These are phyloP conservation scores for Talinum fruticosum DNA, from an alignment of 148 eudicot species.

Conservation along the genomic window DNA sequence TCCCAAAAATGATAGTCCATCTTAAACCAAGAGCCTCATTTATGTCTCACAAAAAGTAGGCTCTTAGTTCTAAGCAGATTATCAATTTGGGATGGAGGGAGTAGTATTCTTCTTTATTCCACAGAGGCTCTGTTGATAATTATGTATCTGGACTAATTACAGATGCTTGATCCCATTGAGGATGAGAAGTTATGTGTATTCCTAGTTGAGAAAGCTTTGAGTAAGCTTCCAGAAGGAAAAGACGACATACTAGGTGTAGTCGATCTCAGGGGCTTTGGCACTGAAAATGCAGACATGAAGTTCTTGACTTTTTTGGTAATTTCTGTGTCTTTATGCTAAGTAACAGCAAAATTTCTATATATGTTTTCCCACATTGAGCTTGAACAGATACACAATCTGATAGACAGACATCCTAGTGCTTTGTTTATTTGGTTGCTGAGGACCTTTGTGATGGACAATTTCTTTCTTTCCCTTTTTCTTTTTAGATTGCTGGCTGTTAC, in stretches of 20 bases:
- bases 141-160: conserved; percentile 27
- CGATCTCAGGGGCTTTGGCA: conserved; percentile 80
- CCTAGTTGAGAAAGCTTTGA: conserved; percentile 83
- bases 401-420: neutral
- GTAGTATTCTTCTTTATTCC: conserved; percentile 2
- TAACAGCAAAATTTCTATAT: neutral
- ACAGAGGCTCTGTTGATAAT: conserved; percentile 16
- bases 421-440: neutral
- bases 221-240: conserved; percentile 74
- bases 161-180: conserved; percentile 54
- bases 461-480: neutral
- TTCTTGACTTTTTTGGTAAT: conserved; percentile 86
- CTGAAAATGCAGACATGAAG: conserved; percentile 71
- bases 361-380: neutral
- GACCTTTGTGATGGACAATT: neutral
- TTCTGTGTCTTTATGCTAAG: conserved; percentile 3
- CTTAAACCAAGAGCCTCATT: no score
- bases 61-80: no score
- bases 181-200: conserved; percentile 81
- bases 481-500: neutral
- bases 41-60: no score
- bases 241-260: conserved; percentile 72
- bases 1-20: no score
- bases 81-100: no score
- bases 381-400: neutral